Evolutionary conservation across 2,329 filamentous ascomycete species (phyloP), one percentile per base, ranked within the genome.

Genomic region (Diatrype stigma): DNA sequence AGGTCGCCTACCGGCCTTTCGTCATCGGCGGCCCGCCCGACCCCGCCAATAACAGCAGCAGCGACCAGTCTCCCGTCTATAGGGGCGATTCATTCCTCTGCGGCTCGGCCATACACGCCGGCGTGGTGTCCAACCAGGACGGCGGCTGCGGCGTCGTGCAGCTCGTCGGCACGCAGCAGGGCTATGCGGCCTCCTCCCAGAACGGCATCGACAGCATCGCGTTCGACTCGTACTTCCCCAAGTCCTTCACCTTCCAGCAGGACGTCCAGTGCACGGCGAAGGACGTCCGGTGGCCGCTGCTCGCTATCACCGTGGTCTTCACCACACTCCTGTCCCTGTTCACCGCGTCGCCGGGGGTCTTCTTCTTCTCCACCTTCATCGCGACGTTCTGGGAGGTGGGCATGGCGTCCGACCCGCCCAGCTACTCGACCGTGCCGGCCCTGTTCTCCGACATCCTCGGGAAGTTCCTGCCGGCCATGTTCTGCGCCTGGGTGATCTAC

Each of bases 71-170:
- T 30, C 79, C 86, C 0, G 75, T 88, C 21, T 97, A 97, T 67
- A 87, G 94, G 17, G 90, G 88, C 10, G 91, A 96, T 69, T 95
- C 90, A 14, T 95, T 89, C 70, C 86, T 96, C 49, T 96, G 91
- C 64, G 86, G 84, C 52, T 80, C 91, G 12, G 91, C 90, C 32
- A 89, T 96, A 46, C 91, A 96, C 64, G 84, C 90, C 1, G 91
- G 90, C 19, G 77, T 92, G 60, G 82, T 95, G 53, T 82, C 81
- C 34, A 82, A 91, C 61, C 70, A 75, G 0, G 74, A 80, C 28
- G 91, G 91, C 35, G 91, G 91, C 1, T 96, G 91, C 60, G 91
- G 91, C 51, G 89, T 95, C 3, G 80, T 94, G 30, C 79, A 82
- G 49, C 76, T 94, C 35, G 77, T 89, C 21, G 92, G 92, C 21